phyloP scores from a whole-genome alignment of 345 rosid genomes.

The Raphanus sativus region DNA sequence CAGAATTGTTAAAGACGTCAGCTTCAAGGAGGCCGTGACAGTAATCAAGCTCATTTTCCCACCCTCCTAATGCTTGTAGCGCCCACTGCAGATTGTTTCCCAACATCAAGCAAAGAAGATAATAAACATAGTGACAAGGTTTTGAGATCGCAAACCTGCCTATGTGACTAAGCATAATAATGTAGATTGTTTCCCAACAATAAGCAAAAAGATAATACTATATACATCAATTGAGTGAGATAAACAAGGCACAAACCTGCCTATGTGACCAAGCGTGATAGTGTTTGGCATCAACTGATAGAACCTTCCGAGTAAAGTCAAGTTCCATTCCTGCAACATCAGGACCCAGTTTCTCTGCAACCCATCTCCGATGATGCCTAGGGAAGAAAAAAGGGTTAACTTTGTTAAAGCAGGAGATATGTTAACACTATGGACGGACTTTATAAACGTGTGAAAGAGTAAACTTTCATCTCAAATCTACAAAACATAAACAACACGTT shows the following conservation, averaged over 20 bases:
- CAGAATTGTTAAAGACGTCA: constrained; percentile 87
- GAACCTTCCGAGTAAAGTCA: constrained; percentile 60
- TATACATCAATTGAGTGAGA: neutral
- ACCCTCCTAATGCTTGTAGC: constrained; percentile 76
- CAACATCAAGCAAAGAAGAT: constrained; percentile 2
- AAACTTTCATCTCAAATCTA: no score
- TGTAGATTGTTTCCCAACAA: constrained; percentile 39
- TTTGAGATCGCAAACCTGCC: constrained; percentile 63
- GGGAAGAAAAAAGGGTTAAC: neutral
- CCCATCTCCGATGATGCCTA: constrained; percentile 99
- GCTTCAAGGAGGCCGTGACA: constrained; percentile 70
- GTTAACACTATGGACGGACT: neutral
- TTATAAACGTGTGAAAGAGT: no score
- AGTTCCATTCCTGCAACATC: constrained; percentile 64
- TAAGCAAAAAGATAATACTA: neutral
- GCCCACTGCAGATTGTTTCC: constrained; percentile 64
- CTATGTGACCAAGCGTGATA: constrained; percentile 98
- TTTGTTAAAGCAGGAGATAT: neutral
- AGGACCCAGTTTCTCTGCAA: constrained; percentile 79
- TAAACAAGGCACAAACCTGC: constrained; percentile 62
- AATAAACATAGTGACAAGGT: neutral
- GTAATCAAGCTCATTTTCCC: constrained; percentile 87
- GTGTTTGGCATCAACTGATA: constrained; percentile 71
- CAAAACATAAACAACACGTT: neutral
- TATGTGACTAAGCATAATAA: constrained; percentile 93